Percentiles rank a stretch among this genome's conserved stretches.
phyloP scores from a whole-genome alignment of 2,329 filamentous ascomycete genomes.

The Ceratocystis ficicola region DNA sequence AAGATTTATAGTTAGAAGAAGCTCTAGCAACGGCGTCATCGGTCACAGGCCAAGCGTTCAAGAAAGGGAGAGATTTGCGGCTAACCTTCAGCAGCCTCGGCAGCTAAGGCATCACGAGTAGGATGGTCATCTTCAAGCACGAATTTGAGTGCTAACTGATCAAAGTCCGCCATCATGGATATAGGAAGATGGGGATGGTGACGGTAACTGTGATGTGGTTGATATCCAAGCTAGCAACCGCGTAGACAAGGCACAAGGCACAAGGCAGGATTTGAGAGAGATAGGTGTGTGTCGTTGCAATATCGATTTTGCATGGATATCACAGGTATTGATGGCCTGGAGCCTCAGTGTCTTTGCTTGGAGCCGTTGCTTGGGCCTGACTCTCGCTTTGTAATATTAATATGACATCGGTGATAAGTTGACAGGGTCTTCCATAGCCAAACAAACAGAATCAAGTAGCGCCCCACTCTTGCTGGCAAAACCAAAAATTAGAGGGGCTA shows the following conservation, averaged over 20 bases:
- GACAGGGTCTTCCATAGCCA: background rate
- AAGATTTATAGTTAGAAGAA: background rate
- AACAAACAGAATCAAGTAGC: background rate
- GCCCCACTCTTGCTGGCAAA: background rate
- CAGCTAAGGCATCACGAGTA: conserved; percentile 32
- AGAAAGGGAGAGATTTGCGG: background rate
- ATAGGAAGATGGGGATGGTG: background rate
- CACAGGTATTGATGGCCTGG: background rate
- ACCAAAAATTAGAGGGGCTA: conserved; percentile 12
- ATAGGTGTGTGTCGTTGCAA: no score
- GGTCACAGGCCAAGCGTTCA: background rate
- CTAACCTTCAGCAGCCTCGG: conserved; percentile 36
- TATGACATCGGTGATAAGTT: background rate
- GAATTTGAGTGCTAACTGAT: conserved; percentile 42
- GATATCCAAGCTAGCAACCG: no score
- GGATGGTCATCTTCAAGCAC: conserved; percentile 40
- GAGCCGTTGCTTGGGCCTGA: background rate
- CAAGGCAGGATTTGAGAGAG: no score
- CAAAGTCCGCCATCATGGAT: conserved; percentile 38
- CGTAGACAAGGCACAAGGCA: no score
- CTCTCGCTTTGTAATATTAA: background rate
- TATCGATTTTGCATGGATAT: no score
- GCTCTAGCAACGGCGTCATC: background rate
- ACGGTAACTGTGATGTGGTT: background rate
- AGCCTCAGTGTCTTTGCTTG: background rate